phyloP scores from a whole-genome alignment of 495 filamentous ascomycete genomes.

The Rusavskia elegans region DNA sequence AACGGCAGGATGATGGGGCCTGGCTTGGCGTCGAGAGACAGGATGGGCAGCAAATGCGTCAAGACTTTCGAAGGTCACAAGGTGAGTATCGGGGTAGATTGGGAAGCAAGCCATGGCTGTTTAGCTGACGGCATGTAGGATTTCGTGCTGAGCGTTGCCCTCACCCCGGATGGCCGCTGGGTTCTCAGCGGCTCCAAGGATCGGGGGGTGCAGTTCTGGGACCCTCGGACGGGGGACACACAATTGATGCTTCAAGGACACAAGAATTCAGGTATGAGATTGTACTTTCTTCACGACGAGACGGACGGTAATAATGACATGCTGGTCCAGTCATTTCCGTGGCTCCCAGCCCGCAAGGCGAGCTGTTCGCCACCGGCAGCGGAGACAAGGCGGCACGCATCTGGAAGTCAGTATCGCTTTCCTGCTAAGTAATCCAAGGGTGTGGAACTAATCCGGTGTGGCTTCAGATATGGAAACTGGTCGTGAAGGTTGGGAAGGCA shows the following conservation, averaged over 20 bases:
- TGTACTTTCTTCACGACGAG: too few species aligned
- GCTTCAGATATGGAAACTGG: neutral
- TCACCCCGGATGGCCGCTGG: slow-evolving; percentile 78
- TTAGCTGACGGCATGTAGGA: slow-evolving; percentile 35
- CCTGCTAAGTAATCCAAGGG: neutral
- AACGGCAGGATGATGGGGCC: slow-evolving; percentile 29
- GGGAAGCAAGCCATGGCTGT: neutral
- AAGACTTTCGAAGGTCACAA: slow-evolving; percentile 86
- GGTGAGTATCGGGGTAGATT: slow-evolving; percentile 31
- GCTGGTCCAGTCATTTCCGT: slow-evolving; percentile 58
- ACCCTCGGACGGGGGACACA: slow-evolving; percentile 69
- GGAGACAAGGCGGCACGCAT: slow-evolving; percentile 86
- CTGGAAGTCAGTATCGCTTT: slow-evolving; percentile 47
- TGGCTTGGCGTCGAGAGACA: slow-evolving; percentile 34
- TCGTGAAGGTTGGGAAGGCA: neutral
- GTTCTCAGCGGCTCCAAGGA: slow-evolving; percentile 87
- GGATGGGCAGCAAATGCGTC: slow-evolving; percentile 58
- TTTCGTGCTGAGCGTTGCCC: slow-evolving; percentile 76
- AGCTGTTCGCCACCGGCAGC: slow-evolving; percentile 73
- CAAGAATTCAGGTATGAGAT: slow-evolving; percentile 55
- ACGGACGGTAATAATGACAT: neutral
- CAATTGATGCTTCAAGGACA: slow-evolving; percentile 90
- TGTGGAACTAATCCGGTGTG: neutral
- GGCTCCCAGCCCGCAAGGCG: slow-evolving; percentile 64
- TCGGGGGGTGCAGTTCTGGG: slow-evolving; percentile 85